These are phyloP conservation scores for Ceratocystis huliohia DNA, from an alignment of 2,329 filamentous ascomycete genomes.

Conservation along the genomic window DNA sequence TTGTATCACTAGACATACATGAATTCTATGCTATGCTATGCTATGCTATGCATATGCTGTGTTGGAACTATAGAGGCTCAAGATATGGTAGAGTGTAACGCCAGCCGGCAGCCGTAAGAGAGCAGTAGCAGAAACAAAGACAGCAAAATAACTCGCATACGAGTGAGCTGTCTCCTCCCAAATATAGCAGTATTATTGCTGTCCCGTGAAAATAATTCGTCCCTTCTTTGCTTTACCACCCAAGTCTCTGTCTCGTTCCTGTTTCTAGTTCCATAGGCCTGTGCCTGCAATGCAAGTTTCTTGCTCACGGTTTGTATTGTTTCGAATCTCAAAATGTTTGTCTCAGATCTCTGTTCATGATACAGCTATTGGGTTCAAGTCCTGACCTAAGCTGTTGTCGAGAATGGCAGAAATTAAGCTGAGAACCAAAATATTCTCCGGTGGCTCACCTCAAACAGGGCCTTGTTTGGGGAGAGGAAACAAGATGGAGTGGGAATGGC, in stretches of 20 bases:
- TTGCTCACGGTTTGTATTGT: not conserved
- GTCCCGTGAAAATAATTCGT: not conserved
- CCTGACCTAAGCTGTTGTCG: not conserved
- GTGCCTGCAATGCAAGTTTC: not conserved
- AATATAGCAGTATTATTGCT: not conserved
- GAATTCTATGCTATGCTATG: not conserved
- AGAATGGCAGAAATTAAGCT: not conserved
- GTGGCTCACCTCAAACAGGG: constrained; percentile 5
- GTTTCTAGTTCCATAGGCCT: not conserved
- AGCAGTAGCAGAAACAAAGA: not conserved
- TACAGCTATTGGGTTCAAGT: not conserved
- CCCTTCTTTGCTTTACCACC: not conserved
- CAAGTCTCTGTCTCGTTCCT: not conserved
- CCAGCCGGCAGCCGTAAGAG: not conserved
- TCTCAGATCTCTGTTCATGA: constrained; percentile 7
- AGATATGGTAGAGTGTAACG: too few species aligned
- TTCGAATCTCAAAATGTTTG: constrained; percentile 8
- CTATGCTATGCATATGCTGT: not conserved
- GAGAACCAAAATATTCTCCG: constrained; percentile 2
- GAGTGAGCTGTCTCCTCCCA: not conserved
- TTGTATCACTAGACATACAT: not conserved
- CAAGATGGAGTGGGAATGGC: not conserved
- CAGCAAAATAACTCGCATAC: not conserved
- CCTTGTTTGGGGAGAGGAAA: constrained; percentile 1
- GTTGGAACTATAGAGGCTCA: too few species aligned